Percentiles rank a stretch among this genome's conserved stretches.
Evolutionary conservation across 768 basidiomycete genomes (phyloP).

Genomic region (Candolleomyces efflorescens): DNA sequence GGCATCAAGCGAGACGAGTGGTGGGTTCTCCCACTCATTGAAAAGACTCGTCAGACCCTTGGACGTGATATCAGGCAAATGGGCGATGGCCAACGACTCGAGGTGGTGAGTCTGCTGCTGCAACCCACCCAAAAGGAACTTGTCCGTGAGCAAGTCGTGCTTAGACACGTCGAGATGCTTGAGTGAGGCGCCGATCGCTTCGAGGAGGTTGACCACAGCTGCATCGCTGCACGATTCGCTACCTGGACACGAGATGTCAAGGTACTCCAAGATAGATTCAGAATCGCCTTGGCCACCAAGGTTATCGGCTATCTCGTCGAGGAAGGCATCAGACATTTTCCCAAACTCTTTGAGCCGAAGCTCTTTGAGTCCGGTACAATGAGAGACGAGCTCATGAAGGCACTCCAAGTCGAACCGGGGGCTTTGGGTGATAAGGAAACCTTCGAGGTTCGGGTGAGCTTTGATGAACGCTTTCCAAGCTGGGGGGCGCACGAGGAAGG

Average conservation of each 20-base stretch:
- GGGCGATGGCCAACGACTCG: constrained; percentile 47
- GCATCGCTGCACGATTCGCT: constrained; percentile 46
- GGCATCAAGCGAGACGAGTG: constrained; percentile 52
- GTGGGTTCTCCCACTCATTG: constrained; percentile 47
- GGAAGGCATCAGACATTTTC: constrained; percentile 60
- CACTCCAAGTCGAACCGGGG: constrained; percentile 80
- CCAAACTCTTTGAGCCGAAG: constrained; percentile 81
- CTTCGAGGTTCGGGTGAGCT: constrained; percentile 55
- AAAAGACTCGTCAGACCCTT: constrained; percentile 70
- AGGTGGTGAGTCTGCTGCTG: constrained; percentile 43
- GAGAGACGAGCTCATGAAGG: constrained; percentile 53
- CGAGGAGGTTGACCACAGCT: constrained; percentile 53
- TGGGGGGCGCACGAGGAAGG: constrained; percentile 72
- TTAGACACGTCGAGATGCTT: constrained; percentile 67
- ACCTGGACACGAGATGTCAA: constrained; percentile 70
- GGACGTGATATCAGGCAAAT: constrained; percentile 63
- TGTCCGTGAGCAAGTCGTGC: constrained; percentile 58
- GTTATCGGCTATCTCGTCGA: constrained; percentile 39
- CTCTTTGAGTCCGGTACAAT: constrained; percentile 49
- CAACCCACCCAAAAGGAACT: constrained; percentile 58
- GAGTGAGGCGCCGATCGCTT: constrained; percentile 49
- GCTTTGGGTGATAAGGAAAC: constrained; percentile 79
- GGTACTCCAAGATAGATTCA: constrained; percentile 32
- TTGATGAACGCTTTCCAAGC: constrained; percentile 78
- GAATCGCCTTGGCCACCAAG: too few species aligned